phyloP scores from a whole-genome alignment of 176 grass and related monocot genomes.

The Ampelocalamus luodianensis region DNA sequence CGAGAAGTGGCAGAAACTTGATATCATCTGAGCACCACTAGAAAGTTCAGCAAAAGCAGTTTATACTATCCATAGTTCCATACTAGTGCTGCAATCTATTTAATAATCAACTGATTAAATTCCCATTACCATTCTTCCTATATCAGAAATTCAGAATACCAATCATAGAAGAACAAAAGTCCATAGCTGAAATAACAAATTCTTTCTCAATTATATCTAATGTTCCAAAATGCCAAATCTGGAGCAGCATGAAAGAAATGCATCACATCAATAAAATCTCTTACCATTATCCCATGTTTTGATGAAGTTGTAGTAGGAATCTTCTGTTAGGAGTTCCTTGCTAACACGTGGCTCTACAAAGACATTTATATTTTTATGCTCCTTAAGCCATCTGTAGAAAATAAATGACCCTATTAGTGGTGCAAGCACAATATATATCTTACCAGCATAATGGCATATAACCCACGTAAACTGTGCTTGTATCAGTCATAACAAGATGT shows the following conservation, averaged over 20 bases:
- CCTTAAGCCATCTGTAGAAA: slow-evolving; percentile 88
- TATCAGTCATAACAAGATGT: slow-evolving; percentile 25
- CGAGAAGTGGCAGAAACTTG: background rate
- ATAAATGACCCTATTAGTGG: slow-evolving; percentile 11
- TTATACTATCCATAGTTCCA: background rate
- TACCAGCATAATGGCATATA: slow-evolving; percentile 7
- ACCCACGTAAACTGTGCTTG: slow-evolving; percentile 14
- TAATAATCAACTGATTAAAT: slow-evolving; percentile 5
- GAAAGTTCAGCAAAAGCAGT: slow-evolving; percentile 9
- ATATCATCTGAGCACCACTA: slow-evolving; percentile 1
- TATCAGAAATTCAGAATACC: slow-evolving; percentile 2
- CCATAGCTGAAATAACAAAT: background rate
- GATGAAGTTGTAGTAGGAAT: slow-evolving; percentile 64
- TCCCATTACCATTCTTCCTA: slow-evolving; percentile 7
- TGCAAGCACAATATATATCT: background rate
- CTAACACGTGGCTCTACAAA: slow-evolving; percentile 85
- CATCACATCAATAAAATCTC: slow-evolving; percentile 33
- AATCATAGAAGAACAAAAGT: slow-evolving; percentile 10
- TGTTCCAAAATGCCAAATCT: slow-evolving; percentile 11
- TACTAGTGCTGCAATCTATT: background rate
- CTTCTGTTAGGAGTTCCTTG: slow-evolving; percentile 69
- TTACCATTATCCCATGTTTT: slow-evolving; percentile 97
- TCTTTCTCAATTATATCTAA: background rate
- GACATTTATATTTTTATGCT: slow-evolving; percentile 79
- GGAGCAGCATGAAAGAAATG: background rate